Evolutionary conservation across 768 basidiomycete species (phyloP).

Genomic region (Lepiota venenata): DNA sequence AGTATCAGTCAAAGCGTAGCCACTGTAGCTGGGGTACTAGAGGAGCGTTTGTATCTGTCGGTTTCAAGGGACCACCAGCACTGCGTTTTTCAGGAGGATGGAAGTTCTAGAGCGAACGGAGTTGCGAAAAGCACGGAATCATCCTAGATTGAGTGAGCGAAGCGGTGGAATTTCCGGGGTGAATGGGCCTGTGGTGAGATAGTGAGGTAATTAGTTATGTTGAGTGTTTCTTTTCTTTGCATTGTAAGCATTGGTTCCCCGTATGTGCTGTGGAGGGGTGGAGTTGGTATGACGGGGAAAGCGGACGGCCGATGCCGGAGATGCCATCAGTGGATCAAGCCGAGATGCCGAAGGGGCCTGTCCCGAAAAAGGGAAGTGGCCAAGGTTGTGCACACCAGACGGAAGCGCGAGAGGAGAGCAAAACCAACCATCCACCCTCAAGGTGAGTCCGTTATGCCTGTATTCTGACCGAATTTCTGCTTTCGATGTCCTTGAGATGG

Average conservation of each 20-base stretch:
- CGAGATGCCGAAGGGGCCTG: constrained; percentile 5
- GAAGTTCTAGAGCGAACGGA: too few species aligned
- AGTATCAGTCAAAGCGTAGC: neutral
- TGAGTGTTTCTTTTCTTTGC: too few species aligned
- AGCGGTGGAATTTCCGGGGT: too few species aligned
- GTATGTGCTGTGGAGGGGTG: too few species aligned
- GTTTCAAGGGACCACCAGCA: neutral
- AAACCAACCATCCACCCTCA: constrained; percentile 15
- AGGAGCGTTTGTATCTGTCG: neutral
- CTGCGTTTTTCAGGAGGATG: too few species aligned
- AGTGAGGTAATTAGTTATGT: too few species aligned
- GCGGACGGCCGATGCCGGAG: neutral
- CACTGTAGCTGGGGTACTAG: neutral
- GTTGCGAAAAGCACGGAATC: too few species aligned
- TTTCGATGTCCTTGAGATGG: neutral
- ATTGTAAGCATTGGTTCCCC: too few species aligned
- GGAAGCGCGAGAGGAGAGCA: neutral
- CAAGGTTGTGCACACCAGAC: neutral
- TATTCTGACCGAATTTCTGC: constrained; percentile 5
- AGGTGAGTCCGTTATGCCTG: constrained; percentile 20
- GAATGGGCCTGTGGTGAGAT: too few species aligned
- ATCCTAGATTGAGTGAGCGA: too few species aligned
- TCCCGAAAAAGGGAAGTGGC: constrained; percentile 11
- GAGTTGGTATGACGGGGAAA: neutral
- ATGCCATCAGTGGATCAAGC: constrained; percentile 1